Conservation (phyloP, 106 monocot species). For the Dioscorea zingiberensis region DNA sequence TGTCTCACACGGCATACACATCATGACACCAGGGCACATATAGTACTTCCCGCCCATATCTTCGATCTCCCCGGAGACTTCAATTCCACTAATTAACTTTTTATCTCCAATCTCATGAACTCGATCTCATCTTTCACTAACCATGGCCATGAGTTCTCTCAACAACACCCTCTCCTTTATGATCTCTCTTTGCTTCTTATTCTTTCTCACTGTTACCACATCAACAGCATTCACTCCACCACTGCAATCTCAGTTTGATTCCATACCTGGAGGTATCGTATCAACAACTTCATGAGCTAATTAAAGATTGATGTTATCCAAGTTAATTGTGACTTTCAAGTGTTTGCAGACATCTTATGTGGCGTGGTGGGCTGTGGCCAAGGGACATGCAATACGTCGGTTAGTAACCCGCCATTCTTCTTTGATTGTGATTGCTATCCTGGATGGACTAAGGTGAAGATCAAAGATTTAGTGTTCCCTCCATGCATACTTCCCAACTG, state of each 20-base stretch:
- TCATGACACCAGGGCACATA: too few species aligned
- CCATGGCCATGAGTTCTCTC: slow-evolving; percentile 7
- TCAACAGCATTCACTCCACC: slow-evolving; percentile 4
- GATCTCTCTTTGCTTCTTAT: neutral
- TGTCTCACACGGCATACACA: too few species aligned
- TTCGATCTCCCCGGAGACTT: too few species aligned
- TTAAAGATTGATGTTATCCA: neutral
- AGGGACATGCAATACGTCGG: slow-evolving; percentile 11
- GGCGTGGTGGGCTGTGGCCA: slow-evolving; percentile 6
- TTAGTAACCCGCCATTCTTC: neutral
- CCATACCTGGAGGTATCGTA: neutral
- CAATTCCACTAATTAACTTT: too few species aligned
- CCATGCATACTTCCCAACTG: slow-evolving; percentile 14
- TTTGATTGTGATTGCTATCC: slow-evolving; percentile 6
- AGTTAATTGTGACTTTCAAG: neutral
- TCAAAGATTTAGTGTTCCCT: neutral
- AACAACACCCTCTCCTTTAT: neutral
- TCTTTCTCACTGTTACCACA: neutral
- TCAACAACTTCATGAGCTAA: too few species aligned
- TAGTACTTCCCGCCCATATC: too few species aligned
- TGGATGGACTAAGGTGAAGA: slow-evolving; percentile 15
- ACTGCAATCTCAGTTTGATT: too few species aligned
- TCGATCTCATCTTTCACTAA: neutral
- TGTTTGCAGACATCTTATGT: slow-evolving; percentile 3
- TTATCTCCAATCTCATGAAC: too few species aligned